phyloP scores from a whole-genome alignment of 2,329 filamentous ascomycete species.

The Colletotrichum sp. region DNA sequence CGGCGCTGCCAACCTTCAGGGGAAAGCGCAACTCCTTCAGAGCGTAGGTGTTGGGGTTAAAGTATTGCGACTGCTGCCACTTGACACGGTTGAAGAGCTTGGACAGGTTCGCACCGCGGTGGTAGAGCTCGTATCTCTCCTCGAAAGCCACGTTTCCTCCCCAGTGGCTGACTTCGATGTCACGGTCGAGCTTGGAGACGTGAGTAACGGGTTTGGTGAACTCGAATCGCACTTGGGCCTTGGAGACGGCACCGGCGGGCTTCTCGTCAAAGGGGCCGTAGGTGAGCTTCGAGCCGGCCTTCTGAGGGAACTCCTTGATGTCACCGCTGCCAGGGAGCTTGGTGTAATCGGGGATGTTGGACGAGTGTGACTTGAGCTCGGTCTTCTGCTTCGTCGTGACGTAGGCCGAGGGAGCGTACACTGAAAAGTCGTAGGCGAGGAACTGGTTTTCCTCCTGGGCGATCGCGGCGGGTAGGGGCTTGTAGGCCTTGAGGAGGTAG shows the following conservation, averaged over 20 bases:
- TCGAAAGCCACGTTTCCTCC: conserved; percentile 95
- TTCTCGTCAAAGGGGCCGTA: conserved; percentile 90
- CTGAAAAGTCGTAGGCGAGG: conserved; percentile 84
- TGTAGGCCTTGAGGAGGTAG: conserved; percentile 78
- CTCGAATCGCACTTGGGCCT: conserved; percentile 86
- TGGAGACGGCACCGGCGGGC: conserved; percentile 75
- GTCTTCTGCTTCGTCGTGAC: conserved; percentile 93
- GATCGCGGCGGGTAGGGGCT: conserved; percentile 81
- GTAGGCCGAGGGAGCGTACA: conserved; percentile 85
- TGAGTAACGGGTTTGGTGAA: conserved; percentile 92
- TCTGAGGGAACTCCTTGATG: conserved; percentile 71
- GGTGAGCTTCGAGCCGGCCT: conserved; percentile 83
- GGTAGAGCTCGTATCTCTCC: conserved; percentile 87
- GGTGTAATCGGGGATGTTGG: conserved; percentile 85
- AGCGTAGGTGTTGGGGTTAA: conserved; percentile 77
- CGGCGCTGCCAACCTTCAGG: conserved; percentile 77
- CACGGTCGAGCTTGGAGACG: conserved; percentile 80
- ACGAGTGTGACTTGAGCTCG: conserved; percentile 85
- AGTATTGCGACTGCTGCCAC: conserved; percentile 76
- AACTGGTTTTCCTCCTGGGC: conserved; percentile 87
- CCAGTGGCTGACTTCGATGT: conserved; percentile 97
- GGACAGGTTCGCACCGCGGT: conserved; percentile 81
- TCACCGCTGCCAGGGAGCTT: conserved; percentile 66
- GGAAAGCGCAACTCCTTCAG: conserved; percentile 84
- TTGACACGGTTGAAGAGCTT: conserved; percentile 77